Evolutionary conservation across 192 early-diverging fungal species (phyloP).

Genomic region (Entomortierella chlamydospora): DNA sequence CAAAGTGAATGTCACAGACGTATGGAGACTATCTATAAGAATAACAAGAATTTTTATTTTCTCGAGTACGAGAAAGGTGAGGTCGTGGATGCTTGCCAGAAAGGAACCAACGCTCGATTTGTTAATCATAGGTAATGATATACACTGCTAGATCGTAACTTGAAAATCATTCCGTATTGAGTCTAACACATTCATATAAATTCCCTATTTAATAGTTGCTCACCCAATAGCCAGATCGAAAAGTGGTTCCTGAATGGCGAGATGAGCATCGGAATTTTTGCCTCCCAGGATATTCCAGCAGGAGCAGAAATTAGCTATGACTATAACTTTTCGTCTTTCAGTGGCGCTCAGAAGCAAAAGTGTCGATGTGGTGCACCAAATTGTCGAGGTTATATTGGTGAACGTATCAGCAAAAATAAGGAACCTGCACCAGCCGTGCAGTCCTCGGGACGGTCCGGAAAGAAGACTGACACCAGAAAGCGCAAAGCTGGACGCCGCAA

Average conservation of each 20-base stretch:
- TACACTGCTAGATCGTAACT: neutral
- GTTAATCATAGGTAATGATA: slow-evolving; percentile 74
- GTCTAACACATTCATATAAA: neutral
- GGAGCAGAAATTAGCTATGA: slow-evolving; percentile 84
- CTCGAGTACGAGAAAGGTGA: slow-evolving; percentile 78
- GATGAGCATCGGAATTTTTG: slow-evolving; percentile 79
- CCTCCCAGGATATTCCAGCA: slow-evolving; percentile 72
- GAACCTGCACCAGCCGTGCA: neutral
- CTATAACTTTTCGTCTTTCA: slow-evolving; percentile 83
- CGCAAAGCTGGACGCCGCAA: slow-evolving; percentile 33
- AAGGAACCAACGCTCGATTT: slow-evolving; percentile 86
- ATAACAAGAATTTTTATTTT: slow-evolving; percentile 81
- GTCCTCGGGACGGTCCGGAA: slow-evolving; percentile 11
- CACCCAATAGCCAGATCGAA: slow-evolving; percentile 90
- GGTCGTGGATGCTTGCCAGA: slow-evolving; percentile 82
- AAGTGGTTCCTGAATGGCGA: slow-evolving; percentile 87
- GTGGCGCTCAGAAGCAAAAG: slow-evolving; percentile 67
- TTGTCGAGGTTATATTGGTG: slow-evolving; percentile 76
- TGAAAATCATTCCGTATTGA: neutral
- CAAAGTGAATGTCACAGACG: slow-evolving; percentile 73
- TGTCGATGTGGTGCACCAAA: slow-evolving; percentile 77
- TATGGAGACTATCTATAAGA: slow-evolving; percentile 76
- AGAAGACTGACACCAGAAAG: slow-evolving; percentile 29
- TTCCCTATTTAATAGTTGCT: slow-evolving; percentile 62
- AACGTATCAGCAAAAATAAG: slow-evolving; percentile 44